Evolutionary conservation across 306 rosid genomes (phyloP), one percentile per base, ranked within the genome.

Genomic region (Vachellia pachyceras): DNA sequence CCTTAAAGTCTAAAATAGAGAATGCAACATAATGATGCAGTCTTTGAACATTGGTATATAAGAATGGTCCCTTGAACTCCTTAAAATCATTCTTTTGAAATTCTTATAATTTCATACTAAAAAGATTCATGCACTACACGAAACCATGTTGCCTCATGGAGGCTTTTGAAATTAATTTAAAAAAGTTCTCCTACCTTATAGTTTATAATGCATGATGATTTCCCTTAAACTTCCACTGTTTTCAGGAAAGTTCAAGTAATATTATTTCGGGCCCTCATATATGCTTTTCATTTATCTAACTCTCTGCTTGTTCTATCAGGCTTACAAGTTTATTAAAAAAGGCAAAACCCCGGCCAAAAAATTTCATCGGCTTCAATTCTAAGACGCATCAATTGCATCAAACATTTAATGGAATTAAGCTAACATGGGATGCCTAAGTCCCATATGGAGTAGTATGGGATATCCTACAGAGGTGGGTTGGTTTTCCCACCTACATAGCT

Each of bases 211-310:
- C 12, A 71, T 54, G 68, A 54, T 63, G 12, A 42, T 23, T n/a
- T n/a, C 63, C 75, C 64, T 63, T 37, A 18, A 35, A 65, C 22
- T 65, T 65, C 4, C 17, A 52, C 40, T 66, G 7, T 20, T 58
- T 68, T 40, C 35, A 50, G n/a, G 9, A 79, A 80, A 63, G 57
- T 39, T 72, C 41, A 20, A 64, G 80, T n/a, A 66, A 71, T 52
- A 42, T 55, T 41, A 75, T 33, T 57, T 58, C 57, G 52, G 12
- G 13, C 74, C 69, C 23, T 50, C 52, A 35, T 75, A 49, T 60
- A 63, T 69, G 80, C 47, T 69, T 39, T 37, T 64, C 69, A 33
- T 33, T 33, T 41, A 7, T 33, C 22, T 12, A 6, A 45, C 55
- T 22, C 20, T 4, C n/a, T 54, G 13, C 45, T 77, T 45, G 69